Evolutionary conservation across 148 eudicot species (phyloP).

Genomic region (Camellia sinensis): DNA sequence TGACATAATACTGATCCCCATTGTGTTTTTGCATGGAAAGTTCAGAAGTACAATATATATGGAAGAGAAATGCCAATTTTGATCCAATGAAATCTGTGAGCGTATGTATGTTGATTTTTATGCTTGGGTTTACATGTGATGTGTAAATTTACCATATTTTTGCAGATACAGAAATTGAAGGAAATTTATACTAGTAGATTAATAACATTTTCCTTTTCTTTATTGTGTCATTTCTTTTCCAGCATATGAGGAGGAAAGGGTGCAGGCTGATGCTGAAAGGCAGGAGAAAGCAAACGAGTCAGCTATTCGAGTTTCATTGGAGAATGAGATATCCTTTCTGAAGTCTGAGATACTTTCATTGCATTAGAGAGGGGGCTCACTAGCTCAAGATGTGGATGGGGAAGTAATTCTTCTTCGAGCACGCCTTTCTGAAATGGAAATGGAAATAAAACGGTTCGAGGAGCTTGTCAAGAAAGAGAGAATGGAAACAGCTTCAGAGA

Average conservation of each 20-base stretch:
- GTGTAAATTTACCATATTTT: not conserved
- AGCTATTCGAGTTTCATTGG: constrained; percentile 38
- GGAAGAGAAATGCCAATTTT: not conserved
- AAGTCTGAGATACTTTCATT: constrained; percentile 32
- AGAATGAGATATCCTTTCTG: constrained; percentile 41
- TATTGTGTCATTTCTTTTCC: constrained; percentile 13
- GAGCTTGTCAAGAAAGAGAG: constrained; percentile 42
- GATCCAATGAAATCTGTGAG: not conserved
- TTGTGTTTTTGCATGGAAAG: not conserved
- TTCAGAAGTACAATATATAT: not conserved
- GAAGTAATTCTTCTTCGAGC: constrained; percentile 37
- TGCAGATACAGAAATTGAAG: not conserved
- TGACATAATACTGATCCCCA: not conserved
- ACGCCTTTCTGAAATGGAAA: constrained; percentile 39
- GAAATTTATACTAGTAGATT: not conserved
- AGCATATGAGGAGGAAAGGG: constrained; percentile 52
- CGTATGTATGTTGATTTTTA: not conserved
- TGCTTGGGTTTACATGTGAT: not conserved
- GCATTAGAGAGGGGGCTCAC: constrained; percentile 23
- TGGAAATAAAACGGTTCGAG: constrained; percentile 40
- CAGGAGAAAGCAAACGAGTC: constrained; percentile 37
- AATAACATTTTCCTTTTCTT: not conserved
- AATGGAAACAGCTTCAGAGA: constrained; percentile 33
- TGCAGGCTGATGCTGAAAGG: constrained; percentile 32
- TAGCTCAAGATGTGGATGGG: constrained; percentile 24